Percentiles rank a stretch among this genome's conserved stretches.
Evolutionary conservation across 108 stramenopile genomes (phyloP).

Genomic region (Pelagomonas calceolata): DNA sequence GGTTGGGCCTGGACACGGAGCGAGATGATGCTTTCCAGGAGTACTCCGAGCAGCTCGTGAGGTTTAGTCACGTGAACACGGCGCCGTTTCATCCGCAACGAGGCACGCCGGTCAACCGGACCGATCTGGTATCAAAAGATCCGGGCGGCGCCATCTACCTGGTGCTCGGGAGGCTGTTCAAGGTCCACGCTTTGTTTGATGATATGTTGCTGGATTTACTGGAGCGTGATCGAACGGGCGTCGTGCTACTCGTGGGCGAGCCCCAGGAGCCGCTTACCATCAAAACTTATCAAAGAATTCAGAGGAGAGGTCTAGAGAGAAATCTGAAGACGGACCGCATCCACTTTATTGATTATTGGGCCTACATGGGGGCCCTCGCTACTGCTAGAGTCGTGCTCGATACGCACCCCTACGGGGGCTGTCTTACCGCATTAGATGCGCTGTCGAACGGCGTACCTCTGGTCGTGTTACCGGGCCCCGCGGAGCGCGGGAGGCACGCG

Average conservation of each 20-base stretch:
- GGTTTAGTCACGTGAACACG: constrained; percentile 7
- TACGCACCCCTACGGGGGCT: constrained; percentile 35
- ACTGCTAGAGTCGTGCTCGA: constrained; percentile 24
- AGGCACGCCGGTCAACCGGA: background rate
- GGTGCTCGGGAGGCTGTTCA: constrained; percentile 27
- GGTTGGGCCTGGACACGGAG: constrained; percentile 23
- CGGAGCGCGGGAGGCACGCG: constrained; percentile 24
- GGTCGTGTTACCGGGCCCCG: constrained; percentile 26
- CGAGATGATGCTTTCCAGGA: constrained; percentile 10
- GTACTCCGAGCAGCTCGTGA: constrained; percentile 30
- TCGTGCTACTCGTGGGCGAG: constrained; percentile 24
- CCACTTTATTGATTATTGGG: constrained; percentile 20
- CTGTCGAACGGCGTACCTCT: constrained; percentile 30
- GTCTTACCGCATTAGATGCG: constrained; percentile 28
- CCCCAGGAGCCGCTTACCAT: background rate
- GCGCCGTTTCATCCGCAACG: constrained; percentile 11
- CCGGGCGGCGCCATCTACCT: constrained; percentile 15
- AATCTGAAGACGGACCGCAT: too few species aligned
- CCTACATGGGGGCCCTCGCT: constrained; percentile 19
- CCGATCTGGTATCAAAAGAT: background rate
- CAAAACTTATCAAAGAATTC: background rate
- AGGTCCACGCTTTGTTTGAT: constrained; percentile 39
- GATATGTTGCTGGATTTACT: constrained; percentile 9
- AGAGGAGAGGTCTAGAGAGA: background rate
- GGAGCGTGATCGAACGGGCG: constrained; percentile 7